A percentile compares a stretch with the other conserved stretches of the same genome.
phyloP scores from a whole-genome alignment of 2,329 filamentous ascomycete genomes.

The Aspergillus pseudoterreus region DNA sequence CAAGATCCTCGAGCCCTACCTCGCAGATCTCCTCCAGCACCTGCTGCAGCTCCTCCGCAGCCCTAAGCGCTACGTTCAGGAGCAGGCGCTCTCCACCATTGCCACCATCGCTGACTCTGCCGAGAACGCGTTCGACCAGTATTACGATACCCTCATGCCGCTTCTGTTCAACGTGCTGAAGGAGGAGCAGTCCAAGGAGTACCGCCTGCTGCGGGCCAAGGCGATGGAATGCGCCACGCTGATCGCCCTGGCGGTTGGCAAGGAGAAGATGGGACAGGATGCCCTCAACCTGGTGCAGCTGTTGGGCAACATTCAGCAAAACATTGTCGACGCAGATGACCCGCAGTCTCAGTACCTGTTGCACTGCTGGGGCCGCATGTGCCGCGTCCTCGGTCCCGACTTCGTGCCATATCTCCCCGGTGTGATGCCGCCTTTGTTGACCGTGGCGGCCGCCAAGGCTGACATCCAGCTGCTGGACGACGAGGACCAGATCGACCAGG shows the following conservation, averaged over 20 bases:
- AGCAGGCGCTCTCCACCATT: conserved; percentile 95
- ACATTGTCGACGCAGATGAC: conserved; percentile 85
- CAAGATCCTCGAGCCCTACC: conserved; percentile 82
- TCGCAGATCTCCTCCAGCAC: conserved; percentile 80
- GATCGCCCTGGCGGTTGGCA: conserved; percentile 88
- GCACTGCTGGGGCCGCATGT: conserved; percentile 99
- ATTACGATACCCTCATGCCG: conserved; percentile 95
- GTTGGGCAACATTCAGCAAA: conserved; percentile 79
- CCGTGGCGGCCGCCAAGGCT: conserved; percentile 89
- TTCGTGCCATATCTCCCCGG: conserved; percentile 89
- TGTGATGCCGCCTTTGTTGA: conserved; percentile 90
- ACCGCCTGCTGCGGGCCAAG: conserved; percentile 85
- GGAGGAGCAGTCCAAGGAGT: conserved; percentile 90
- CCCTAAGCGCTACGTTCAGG: conserved; percentile 92
- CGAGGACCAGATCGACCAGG: conserved; percentile 86
- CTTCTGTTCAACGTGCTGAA: conserved; percentile 84
- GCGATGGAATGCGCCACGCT: conserved; percentile 98
- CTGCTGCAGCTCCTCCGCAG: conserved; percentile 85
- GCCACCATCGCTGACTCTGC: conserved; percentile 98
- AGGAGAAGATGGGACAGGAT: conserved; percentile 84
- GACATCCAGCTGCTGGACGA: conserved; percentile 96
- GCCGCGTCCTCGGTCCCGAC: conserved; percentile 81
- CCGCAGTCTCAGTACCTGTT: conserved; percentile 95
- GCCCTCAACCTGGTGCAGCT: conserved; percentile 83
- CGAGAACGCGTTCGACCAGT: conserved; percentile 89